Base-by-base conservation (phyloP, 2,329 filamentous ascomycete species). In the Fusarium odoratissimum region DNA sequence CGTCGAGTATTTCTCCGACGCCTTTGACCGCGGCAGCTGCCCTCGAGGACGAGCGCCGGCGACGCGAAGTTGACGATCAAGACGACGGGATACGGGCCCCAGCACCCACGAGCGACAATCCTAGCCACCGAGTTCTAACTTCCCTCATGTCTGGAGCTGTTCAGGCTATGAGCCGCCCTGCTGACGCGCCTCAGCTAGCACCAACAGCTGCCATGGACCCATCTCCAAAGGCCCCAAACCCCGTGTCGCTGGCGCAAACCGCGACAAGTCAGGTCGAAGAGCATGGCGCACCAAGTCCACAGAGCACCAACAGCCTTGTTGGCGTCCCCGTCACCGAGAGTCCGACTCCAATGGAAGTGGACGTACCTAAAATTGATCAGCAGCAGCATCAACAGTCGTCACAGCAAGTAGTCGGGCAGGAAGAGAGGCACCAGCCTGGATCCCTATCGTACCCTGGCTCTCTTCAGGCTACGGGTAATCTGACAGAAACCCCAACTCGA, bases 361-460 rank as follows among this genome's bases (percentile, higher is more conserved):
- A 89, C 72, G 77, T 79, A 28, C 62, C 71, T 17, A 73, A 73
- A 44, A n/a, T 68, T 40, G 71, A 74, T 54, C 56, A 60, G 28
- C 69, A 70, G 28, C 73, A 82, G 65, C 70, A 84, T 78, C 72
- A 79, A 75, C 67, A 80, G 76, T 67, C 79, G 28, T 76, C 73
- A 57, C 80, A 82, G 49, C 82, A 82, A 58, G 82, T 86, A 49
- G 84, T 83, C 46, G 83, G 82, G 31, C 87, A 87, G 78, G 87
- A 88, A 58, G 86, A 88, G 61, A 86, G 87, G 63, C 78, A 82
- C 3, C 83, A 83, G n/a, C 81, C 83, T n/a, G 80, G 80, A 21
- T 89, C 88, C 4, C 76, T 90, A 59, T 88, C 88, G 5, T 90
- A 90, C 69, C 87, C 88, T 2, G 87, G 87, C 5, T 84, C 86